Base-by-base conservation (phyloP, 768 basidiomycete species). In the Aureoboletus auriporus region DNA sequence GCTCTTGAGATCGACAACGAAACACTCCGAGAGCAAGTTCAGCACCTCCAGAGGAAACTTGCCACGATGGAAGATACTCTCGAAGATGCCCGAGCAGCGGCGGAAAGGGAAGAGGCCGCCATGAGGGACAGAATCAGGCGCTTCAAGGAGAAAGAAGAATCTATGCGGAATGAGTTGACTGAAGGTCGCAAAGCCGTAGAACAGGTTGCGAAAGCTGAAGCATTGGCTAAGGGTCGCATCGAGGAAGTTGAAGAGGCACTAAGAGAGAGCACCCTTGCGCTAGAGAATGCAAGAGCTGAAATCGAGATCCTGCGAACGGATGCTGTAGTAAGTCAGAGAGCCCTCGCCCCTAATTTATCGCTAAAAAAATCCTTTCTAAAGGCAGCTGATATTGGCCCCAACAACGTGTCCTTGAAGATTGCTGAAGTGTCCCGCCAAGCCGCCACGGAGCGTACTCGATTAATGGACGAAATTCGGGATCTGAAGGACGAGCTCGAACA, bases 1-100 rank as follows among this genome's bases (percentile, higher is more conserved):
- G 94, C 93, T 0, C 79, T 84, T 3, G 83, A 92, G 61, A 98
- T 99, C 54, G 94, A 99, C 67, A 97, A 97, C 59, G 93, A 98
- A 65, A 85, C 82, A 12, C 79, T 97, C 11, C 82, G 79, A 13
- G 93, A 94, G 27, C 94, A 99, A 64, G 77, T 92, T n/a, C 79
- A 81, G 35, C 90, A 98, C 67, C 73, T 95, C 30, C 86, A 91
- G 61, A 81, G 79, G 61, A 87, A 86, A 65, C 76, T 94, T 27
- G 66, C 75, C 2, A 72, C 71, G 34, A 73, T 95, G 59, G 93
- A 98, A 61, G 95, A 95, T 59, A 73, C 81, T 54, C 75, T 97
- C 13, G 92, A 93, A 55, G 93, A 96, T 58, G 72, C 77, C 1
- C 82, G 75, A 20, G 75, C 73, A 2, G 74, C 80, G 17, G 73